Evolutionary conservation across 768 basidiomycete genomes (phyloP), one percentile per base, ranked within the genome.

Genomic region (Lactarius pseudohatsudake): DNA sequence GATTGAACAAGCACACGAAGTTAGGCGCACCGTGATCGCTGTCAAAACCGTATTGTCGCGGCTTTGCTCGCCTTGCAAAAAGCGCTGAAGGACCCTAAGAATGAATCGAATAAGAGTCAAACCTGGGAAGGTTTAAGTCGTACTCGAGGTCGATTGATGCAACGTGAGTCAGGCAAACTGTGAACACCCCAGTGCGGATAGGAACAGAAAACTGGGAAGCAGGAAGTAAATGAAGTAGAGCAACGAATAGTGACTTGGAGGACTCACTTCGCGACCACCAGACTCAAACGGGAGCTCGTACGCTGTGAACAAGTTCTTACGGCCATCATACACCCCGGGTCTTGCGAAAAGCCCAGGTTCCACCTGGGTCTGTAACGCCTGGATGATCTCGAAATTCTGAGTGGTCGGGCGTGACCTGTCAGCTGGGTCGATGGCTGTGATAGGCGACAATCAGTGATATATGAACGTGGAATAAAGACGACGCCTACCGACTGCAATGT

Each of bases 61-160:
- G 0, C 85, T 85, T 67, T 91, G 89, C 47, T 82, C 75, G 1
- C 90, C 90, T 41, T 78, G 70, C 2, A 91, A 79, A 80, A 87
- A 92, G 0, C 85, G 83, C 3, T 81, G 75, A 1, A 92, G 78
- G 0, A 90, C 81, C 69, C 91, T 92, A 64, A 20, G 65, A 67
- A 55, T 10, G 59, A 8, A 4, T n/a, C 20, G 62, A 26, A 9
- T 20, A 28, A 15, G 8, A 26, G 10, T 43, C 26, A 62, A 15
- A n/a, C 36, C 62, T 57, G 67, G 38, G 70, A 79, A 77, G 76
- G 68, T 59, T 13, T 36, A 43, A 36, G 64, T 91, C 74, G 79
- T 88, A 61, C 88, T 98, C 65, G 86, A 97, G 77, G 87, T 98
- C 67, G 90, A 98, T 78, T 81, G 96, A 71, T 80, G 88, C 69